Percentiles rank a stretch among this genome's conserved stretches.
These are phyloP conservation scores for Paramyrothecium sp. DNA, from an alignment of 2,329 filamentous ascomycete genomes.

Conservation along the genomic window DNA sequence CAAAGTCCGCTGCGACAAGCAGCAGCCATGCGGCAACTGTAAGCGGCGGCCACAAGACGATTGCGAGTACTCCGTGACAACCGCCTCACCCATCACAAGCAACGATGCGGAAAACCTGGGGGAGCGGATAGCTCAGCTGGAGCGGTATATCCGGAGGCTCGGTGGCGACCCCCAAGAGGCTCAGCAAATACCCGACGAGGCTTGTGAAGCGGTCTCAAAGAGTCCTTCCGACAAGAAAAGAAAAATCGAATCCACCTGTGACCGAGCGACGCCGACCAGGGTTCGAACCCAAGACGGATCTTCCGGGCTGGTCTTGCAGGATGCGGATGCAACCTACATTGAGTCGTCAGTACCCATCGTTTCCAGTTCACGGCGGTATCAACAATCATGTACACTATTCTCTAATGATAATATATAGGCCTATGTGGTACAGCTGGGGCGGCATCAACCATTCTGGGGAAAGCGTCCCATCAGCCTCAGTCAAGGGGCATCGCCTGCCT, in stretches of 20 bases:
- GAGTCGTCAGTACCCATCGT: constrained; percentile 3
- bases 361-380: no score
- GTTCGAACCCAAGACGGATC: no score
- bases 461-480: not conserved
- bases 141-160: not conserved
- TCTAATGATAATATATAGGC: not conserved
- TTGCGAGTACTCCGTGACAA: not conserved
- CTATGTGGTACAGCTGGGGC: constrained; percentile 2
- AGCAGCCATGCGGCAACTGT: constrained; percentile 1
- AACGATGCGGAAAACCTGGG: not conserved
- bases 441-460: not conserved
- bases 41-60: constrained; percentile 2
- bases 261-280: not conserved
- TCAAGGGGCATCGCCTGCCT: not conserved
- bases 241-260: not conserved
- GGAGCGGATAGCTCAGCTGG: not conserved
- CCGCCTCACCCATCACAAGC: not conserved
- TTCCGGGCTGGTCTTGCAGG: no score
- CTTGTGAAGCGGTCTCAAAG: not conserved
- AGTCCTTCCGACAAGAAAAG: not conserved
- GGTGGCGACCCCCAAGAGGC: not conserved
- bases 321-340: not conserved
- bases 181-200: not conserved
- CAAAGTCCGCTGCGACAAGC: constrained; percentile 3
- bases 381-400: no score